A percentile compares a stretch with the other conserved stretches of the same genome.
phyloP scores from a whole-genome alignment of 192 early-diverging fungal species.

The Podila verticillata region DNA sequence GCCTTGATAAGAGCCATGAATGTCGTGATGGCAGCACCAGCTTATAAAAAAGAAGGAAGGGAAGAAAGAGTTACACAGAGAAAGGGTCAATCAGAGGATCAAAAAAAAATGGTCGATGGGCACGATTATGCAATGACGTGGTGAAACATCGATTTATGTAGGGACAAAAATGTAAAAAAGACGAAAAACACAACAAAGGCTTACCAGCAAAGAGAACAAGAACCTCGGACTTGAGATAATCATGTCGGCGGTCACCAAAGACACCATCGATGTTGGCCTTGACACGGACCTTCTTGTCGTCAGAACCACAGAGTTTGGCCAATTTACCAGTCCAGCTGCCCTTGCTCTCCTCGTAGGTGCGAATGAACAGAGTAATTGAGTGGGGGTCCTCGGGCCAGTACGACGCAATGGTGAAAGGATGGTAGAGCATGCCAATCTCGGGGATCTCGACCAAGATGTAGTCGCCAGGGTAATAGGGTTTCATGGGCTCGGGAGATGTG shows the following conservation, averaged over 20 bases:
- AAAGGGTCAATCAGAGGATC: not conserved
- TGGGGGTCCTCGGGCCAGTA: slow-evolving; percentile 47
- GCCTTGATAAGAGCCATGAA: slow-evolving; percentile 50
- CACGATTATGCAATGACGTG: too few species aligned
- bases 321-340: slow-evolving; percentile 36
- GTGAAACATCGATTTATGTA: not conserved
- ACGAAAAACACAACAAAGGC: not conserved
- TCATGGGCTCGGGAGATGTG: slow-evolving; percentile 38
- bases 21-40: slow-evolving; percentile 45
- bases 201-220: slow-evolving; percentile 43
- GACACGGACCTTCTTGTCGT: slow-evolving; percentile 27
- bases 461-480: slow-evolving; percentile 51
- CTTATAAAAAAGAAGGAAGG: not conserved
- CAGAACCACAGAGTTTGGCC: slow-evolving; percentile 26
- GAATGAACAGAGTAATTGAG: slow-evolving; percentile 33
- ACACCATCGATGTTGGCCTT: slow-evolving; percentile 38
- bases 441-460: slow-evolving; percentile 40
- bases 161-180: not conserved
- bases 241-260: slow-evolving; percentile 50
- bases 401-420: slow-evolving; percentile 43
- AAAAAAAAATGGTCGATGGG: not conserved
- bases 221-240: slow-evolving; percentile 45
- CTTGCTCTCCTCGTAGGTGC: slow-evolving; percentile 25
- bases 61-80: not conserved
- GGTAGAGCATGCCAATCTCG: slow-evolving; percentile 29